Base-by-base conservation (phyloP, 2,329 filamentous ascomycete species). In the Colletotrichum falcatum region DNA sequence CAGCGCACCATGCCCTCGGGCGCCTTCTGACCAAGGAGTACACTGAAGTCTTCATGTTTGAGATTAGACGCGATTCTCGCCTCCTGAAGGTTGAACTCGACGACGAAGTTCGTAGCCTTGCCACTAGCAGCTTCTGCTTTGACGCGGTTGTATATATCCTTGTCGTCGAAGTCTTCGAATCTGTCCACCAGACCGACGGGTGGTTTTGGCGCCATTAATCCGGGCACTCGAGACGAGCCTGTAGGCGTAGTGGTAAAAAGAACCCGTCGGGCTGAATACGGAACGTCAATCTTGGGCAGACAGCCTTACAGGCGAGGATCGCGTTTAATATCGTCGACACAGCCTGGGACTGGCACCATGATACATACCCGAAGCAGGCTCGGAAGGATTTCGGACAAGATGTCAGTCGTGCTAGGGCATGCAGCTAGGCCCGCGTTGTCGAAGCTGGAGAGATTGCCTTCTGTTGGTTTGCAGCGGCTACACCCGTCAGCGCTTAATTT, bases 41-140 rank as follows among this genome's bases (percentile, higher is more conserved):
- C 71, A 18, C 77, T 66, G 37, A 90, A 77, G 3, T 85, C 81
- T 1, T 79, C 72, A 1, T 78, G 74, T 4, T 79, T 76, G 11
- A 92, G 79, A 74, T 92, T 81, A 61, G 87, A 86, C 3, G 87
- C 88, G 70, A 89, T 87, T 65, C 81, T 85, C 46, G 89, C 88
- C 49, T 83, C 77, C 2, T 86, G 79, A 54, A 85, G 83, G 14
- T 88, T 88, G 75, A 92, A 92, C 74, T 91, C 88, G n/a, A 92
- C 81, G 39, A 91, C 85, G 74, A 92, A 92, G 76, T 91, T 92
- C 42, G 75, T 79, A 26, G 85, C 87, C 0, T 76, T 67, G 1
- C 79, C 78, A 53, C 80, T 77, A 18, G 80, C 78, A 5, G 85
- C 83, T 49, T 82, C 77, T 1, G 76, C 56, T 67, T 86, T 79